These are phyloP conservation scores for Batrachochytrium dendrobatidis DNA, from an alignment of 371 early-diverging fungal genomes.

Conservation along the genomic window DNA sequence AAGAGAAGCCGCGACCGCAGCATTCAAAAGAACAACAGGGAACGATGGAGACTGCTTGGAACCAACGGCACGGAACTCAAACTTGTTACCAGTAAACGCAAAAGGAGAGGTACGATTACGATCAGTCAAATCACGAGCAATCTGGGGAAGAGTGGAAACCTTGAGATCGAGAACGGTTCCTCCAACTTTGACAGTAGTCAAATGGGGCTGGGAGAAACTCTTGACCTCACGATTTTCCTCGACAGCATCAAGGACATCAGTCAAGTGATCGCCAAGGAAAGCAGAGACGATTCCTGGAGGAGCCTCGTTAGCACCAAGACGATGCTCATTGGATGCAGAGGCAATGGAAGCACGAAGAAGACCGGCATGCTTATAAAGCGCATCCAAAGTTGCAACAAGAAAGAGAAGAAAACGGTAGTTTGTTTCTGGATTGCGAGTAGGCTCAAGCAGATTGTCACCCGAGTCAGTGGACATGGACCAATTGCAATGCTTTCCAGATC, in stretches of 20 bases:
- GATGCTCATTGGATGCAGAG: conserved; percentile 91
- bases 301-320: conserved; percentile 96
- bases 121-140: conserved; percentile 93
- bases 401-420: conserved; percentile 94
- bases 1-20: conserved; percentile 83
- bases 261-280: conserved; percentile 92
- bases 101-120: conserved; percentile 98
- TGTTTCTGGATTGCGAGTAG: conserved; percentile 84
- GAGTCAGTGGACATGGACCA: conserved; percentile 92
- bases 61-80: conserved; percentile 98
- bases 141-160: conserved; percentile 83
- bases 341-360: conserved; percentile 86
- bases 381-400: conserved; percentile 83
- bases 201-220: conserved; percentile 70
- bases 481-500: conserved; percentile 98
- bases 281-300: conserved; percentile 95
- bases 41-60: conserved; percentile 95
- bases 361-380: conserved; percentile 81
- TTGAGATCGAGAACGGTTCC: conserved; percentile 92
- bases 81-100: conserved; percentile 99
- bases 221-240: conserved; percentile 81
- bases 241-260: conserved; percentile 84
- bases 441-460: conserved; percentile 94
- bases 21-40: conserved; percentile 88
- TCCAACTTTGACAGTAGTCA: conserved; percentile 85